These are phyloP conservation scores for Mucor ambiguus DNA, from an alignment of 371 early-diverging fungal genomes.

Conservation along the genomic window DNA sequence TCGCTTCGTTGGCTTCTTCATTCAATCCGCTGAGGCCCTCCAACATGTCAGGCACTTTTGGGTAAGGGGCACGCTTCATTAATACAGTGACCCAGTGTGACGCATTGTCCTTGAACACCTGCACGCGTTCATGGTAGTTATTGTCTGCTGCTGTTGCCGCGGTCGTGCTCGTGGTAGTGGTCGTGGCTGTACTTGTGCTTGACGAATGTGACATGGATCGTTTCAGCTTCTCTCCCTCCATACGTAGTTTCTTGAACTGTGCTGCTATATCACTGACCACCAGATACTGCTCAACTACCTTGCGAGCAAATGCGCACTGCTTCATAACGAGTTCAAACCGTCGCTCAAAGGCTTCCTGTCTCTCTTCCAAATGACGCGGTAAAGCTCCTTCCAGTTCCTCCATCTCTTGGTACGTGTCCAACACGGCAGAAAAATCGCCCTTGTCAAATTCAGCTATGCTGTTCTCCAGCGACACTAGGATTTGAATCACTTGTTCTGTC, in stretches of 20 bases:
- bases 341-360: constrained; percentile 38
- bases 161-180: not conserved
- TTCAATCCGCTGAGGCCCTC: constrained; percentile 21
- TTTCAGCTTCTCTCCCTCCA: constrained; percentile 46
- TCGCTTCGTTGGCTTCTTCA: constrained; percentile 15
- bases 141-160: constrained; percentile 4
- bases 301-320: constrained; percentile 26
- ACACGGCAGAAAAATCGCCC: constrained; percentile 26
- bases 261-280: constrained; percentile 27
- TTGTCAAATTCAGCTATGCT: constrained; percentile 35
- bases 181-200: not conserved
- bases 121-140: constrained; percentile 25
- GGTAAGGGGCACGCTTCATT: constrained; percentile 34
- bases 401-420: constrained; percentile 39
- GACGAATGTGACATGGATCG: constrained; percentile 17
- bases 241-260: constrained; percentile 20
- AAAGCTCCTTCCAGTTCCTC: constrained; percentile 24
- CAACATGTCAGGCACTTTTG: constrained; percentile 15
- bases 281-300: constrained; percentile 42
- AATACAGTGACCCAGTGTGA: constrained; percentile 38
- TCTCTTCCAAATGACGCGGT: constrained; percentile 32
- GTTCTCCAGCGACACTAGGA: constrained; percentile 23
- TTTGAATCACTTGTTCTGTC: constrained; percentile 26
- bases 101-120: constrained; percentile 40
- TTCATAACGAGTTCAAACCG: constrained; percentile 27